Conservation (phyloP, 352 stramenopile species). For the Discostella stelligera region DNA sequence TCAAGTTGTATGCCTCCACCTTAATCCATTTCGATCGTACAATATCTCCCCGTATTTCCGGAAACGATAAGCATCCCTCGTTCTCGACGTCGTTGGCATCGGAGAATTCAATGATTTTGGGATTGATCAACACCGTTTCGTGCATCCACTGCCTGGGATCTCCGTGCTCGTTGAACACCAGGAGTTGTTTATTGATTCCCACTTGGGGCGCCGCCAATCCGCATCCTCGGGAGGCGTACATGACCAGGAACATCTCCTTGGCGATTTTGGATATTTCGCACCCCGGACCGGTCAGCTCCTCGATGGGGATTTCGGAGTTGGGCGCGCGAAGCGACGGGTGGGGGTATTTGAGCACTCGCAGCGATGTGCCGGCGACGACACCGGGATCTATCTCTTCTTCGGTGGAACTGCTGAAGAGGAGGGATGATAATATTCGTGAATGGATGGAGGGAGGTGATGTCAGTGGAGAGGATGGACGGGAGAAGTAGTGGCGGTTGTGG, state of each 20-base stretch:
- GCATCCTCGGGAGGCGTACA: conserved; percentile 85
- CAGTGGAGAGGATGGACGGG: conserved; percentile 2
- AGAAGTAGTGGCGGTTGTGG: background rate
- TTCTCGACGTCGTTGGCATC: conserved; percentile 64
- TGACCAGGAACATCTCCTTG: conserved; percentile 86
- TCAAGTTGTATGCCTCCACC: conserved; percentile 77
- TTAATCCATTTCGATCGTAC: conserved; percentile 83
- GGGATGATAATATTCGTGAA: background rate
- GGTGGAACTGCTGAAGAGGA: conserved; percentile 18
- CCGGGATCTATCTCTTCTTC: conserved; percentile 80
- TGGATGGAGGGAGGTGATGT: background rate
- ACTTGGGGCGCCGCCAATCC: conserved; percentile 85
- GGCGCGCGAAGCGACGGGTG: conserved; percentile 78
- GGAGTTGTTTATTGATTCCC: conserved; percentile 85
- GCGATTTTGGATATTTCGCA: conserved; percentile 65
- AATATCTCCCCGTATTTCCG: conserved; percentile 82
- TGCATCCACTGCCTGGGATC: conserved; percentile 82
- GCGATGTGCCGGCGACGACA: conserved; percentile 80
- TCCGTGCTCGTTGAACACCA: conserved; percentile 86
- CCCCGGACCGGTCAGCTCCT: conserved; percentile 66
- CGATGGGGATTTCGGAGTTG: conserved; percentile 79
- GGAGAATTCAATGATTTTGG: conserved; percentile 79
- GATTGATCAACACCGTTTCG: conserved; percentile 85
- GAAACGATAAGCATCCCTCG: conserved; percentile 86
- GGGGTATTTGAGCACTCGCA: conserved; percentile 85